Percentiles rank a stretch among this genome's conserved stretches.
These are phyloP conservation scores for Ustilago curta DNA, from an alignment of 1,284 basidiomycete species.

Conservation along the genomic window DNA sequence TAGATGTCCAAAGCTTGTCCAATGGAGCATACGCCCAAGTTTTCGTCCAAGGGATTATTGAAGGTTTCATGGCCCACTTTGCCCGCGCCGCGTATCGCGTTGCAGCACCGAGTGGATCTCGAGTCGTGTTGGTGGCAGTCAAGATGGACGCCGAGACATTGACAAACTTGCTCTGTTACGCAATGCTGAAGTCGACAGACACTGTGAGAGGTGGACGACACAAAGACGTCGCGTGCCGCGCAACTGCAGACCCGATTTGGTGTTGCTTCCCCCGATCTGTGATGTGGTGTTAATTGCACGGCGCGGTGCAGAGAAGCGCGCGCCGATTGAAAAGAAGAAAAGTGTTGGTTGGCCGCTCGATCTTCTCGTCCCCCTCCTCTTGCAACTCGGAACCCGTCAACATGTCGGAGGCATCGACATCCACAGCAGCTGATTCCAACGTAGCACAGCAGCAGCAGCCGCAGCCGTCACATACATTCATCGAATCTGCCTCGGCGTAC, in stretches of 20 bases:
- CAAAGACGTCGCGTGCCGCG: not conserved
- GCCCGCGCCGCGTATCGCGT: not conserved
- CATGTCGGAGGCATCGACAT: slow-evolving; percentile 25
- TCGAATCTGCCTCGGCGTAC: slow-evolving; percentile 33
- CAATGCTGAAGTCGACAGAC: too few species aligned
- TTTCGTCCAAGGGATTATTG: slow-evolving; percentile 13
- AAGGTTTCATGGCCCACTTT: slow-evolving; percentile 18
- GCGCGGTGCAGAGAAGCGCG: slow-evolving; percentile 2
- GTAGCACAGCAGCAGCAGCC: not conserved
- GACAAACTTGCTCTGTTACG: too few species aligned
- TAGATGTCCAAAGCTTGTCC: not conserved
- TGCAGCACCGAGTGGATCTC: not conserved
- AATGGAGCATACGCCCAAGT: not conserved
- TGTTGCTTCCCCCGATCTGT: too few species aligned
- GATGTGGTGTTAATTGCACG: slow-evolving; percentile 24
- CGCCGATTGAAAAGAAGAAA: not conserved
- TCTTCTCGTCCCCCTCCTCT: not conserved
- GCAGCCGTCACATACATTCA: slow-evolving; percentile 25
- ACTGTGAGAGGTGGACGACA: too few species aligned
- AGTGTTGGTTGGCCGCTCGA: slow-evolving; percentile 16
- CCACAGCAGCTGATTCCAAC: slow-evolving; percentile 1
- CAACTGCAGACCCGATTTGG: slow-evolving; percentile 4
- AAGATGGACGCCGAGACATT: too few species aligned
- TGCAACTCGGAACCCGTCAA: not conserved
- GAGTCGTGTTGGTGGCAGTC: not conserved